Conservation (phyloP, 2,329 filamentous ascomycete genomes). For the Gremmenia infestans region DNA sequence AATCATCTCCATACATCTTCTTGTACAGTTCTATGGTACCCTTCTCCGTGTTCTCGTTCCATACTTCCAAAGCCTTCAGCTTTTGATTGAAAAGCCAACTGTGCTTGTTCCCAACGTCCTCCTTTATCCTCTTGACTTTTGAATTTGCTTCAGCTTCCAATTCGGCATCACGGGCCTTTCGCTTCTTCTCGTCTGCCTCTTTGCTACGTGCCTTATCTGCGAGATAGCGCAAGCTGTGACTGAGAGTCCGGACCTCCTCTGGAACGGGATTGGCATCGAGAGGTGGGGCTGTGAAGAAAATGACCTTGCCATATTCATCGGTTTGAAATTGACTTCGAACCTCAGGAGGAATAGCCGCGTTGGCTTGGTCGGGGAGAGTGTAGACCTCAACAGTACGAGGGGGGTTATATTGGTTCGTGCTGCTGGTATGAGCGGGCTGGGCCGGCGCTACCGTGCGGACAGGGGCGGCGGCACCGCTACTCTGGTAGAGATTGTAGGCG, state of each 20-base stretch:
- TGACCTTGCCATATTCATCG: slow-evolving; percentile 57
- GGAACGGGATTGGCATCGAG: slow-evolving; percentile 38
- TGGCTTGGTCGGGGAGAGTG: slow-evolving; percentile 57
- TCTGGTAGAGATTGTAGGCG: slow-evolving; percentile 25
- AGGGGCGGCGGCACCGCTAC: slow-evolving; percentile 13
- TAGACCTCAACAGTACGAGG: slow-evolving; percentile 60
- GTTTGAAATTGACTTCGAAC: slow-evolving; percentile 62
- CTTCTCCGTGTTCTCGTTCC: slow-evolving; percentile 21
- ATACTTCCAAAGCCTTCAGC: slow-evolving; percentile 17
- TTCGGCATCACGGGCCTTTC: slow-evolving; percentile 24
- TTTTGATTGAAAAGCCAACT: slow-evolving; percentile 17
- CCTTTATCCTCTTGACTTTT: slow-evolving; percentile 22
- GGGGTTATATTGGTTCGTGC: slow-evolving; percentile 46
- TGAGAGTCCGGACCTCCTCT: slow-evolving; percentile 30
- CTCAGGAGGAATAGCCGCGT: slow-evolving; percentile 57
- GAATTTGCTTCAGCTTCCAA: slow-evolving; percentile 27
- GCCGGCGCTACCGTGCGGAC: slow-evolving; percentile 13
- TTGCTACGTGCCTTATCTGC: slow-evolving; percentile 40
- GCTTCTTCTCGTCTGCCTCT: slow-evolving; percentile 28
- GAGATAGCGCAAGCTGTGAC: slow-evolving; percentile 46
- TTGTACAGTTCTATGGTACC: slow-evolving; percentile 27
- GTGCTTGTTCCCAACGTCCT: slow-evolving; percentile 10
- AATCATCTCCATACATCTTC: slow-evolving; percentile 25
- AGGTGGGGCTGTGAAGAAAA: slow-evolving; percentile 66
- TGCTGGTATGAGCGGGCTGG: slow-evolving; percentile 14